These are phyloP conservation scores for Kernera saxatilis DNA, from an alignment of 345 rosid genomes.

Conservation along the genomic window DNA sequence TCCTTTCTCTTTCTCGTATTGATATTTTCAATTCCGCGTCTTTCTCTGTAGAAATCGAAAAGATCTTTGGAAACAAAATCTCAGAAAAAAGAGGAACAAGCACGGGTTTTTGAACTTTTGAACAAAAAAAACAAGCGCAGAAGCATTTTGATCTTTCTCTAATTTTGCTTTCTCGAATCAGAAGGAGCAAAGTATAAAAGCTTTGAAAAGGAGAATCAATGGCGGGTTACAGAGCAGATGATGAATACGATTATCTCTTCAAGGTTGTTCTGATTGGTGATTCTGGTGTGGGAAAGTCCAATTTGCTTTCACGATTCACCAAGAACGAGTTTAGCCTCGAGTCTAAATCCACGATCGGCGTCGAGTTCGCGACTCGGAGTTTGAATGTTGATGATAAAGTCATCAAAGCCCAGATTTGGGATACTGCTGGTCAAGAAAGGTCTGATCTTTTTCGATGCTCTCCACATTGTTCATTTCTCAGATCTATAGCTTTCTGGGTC, in stretches of 20 bases:
- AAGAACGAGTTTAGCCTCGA: conserved; percentile 39
- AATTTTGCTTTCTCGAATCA: not conserved
- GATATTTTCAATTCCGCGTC: conserved; percentile 22
- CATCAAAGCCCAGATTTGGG: conserved; percentile 44
- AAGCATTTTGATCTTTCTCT: not conserved
- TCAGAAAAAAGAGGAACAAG: not conserved
- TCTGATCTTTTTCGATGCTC: not conserved
- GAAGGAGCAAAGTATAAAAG: not conserved
- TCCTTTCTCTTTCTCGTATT: conserved; percentile 8
- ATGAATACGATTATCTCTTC: conserved; percentile 37
- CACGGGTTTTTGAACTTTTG: not conserved
- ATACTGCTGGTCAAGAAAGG: conserved; percentile 44
- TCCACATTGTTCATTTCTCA: not conserved
- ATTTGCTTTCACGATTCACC: conserved; percentile 32
- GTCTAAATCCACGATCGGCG: conserved; percentile 39
- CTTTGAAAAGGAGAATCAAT: conserved; percentile 8
- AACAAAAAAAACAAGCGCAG: not conserved
- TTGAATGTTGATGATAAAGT: conserved; percentile 35
- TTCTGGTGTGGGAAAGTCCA: conserved; percentile 34
- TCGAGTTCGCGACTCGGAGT: conserved; percentile 37
- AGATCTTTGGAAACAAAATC: not conserved
- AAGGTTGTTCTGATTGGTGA: conserved; percentile 39
- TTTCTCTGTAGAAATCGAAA: conserved; percentile 5
- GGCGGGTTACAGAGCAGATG: conserved; percentile 39
- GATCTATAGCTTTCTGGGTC: conserved; percentile 2